Conservation (phyloP, 352 stramenopile species). For the Phytophthora pistaciae region DNA sequence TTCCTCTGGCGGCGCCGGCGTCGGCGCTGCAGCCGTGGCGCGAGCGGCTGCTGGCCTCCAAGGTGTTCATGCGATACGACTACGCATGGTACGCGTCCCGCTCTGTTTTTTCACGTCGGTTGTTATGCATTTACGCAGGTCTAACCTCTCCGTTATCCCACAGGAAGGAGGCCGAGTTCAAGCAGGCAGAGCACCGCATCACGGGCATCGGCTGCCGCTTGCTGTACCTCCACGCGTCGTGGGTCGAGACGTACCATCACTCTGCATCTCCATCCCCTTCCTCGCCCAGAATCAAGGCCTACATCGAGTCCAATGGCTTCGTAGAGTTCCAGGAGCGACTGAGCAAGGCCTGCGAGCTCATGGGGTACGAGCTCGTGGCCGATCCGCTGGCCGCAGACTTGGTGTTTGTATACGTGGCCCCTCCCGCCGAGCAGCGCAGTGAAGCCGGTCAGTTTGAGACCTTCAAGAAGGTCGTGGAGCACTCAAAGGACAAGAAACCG, state of each 20-base stretch:
- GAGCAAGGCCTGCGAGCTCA: constrained; percentile 47
- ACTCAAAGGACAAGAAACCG: constrained; percentile 16
- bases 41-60: constrained; percentile 55
- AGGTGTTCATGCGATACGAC: constrained; percentile 87
- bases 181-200: constrained; percentile 49
- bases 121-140: constrained; percentile 19
- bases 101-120: constrained; percentile 9
- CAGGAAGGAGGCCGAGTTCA: constrained; percentile 81
- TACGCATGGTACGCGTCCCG: constrained; percentile 71
- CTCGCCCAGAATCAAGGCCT: constrained; percentile 29
- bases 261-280: not conserved
- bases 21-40: constrained; percentile 46
- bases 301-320: constrained; percentile 68
- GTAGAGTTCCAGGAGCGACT: constrained; percentile 52
- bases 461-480: constrained; percentile 47
- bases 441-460: constrained; percentile 51
- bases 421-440: constrained; percentile 50
- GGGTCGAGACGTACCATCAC: constrained; percentile 40
- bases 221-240: constrained; percentile 74
- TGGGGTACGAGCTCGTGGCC: constrained; percentile 56
- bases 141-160: not conserved
- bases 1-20: constrained; percentile 26
- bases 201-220: constrained; percentile 73
- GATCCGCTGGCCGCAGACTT: constrained; percentile 42
- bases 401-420: constrained; percentile 74